These are phyloP conservation scores for Fonsecaea multimorphosa DNA, from an alignment of 2,329 filamentous ascomycete species.

Conservation along the genomic window DNA sequence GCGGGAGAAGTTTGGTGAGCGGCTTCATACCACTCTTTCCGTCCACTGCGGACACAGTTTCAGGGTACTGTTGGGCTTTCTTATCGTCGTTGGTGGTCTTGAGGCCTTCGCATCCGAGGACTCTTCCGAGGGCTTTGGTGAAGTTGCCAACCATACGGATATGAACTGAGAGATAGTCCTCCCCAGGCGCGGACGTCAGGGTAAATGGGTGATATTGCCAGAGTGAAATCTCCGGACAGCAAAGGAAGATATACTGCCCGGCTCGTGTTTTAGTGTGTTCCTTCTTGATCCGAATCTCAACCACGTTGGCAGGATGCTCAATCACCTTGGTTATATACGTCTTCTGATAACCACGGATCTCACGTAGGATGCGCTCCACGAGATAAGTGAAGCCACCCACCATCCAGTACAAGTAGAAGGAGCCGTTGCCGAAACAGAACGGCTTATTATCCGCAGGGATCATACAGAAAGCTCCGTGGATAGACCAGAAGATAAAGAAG, in stretches of 20 bases:
- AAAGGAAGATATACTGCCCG: conserved; percentile 84
- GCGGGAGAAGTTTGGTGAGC: conserved; percentile 67
- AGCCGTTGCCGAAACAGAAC: conserved; percentile 76
- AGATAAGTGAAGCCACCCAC: conserved; percentile 81
- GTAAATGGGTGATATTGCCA: conserved; percentile 93
- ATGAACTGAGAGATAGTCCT: conserved; percentile 88
- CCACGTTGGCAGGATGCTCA: conserved; percentile 85
- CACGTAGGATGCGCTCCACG: conserved; percentile 75
- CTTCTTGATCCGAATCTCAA: conserved; percentile 92
- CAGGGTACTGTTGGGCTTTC: not conserved
- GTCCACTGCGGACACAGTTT: conserved; percentile 47
- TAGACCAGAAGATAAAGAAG: conserved; percentile 88
- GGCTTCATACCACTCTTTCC: conserved; percentile 47
- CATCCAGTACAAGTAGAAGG: conserved; percentile 91
- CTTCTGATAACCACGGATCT: conserved; percentile 79
- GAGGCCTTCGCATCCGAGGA: conserved; percentile 70
- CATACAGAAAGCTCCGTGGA: conserved; percentile 89
- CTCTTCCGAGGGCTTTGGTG: conserved; percentile 70
- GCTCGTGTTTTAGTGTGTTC: conserved; percentile 75
- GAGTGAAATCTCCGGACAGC: conserved; percentile 81
- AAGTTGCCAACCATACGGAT: conserved; percentile 82
- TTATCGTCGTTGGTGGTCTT: not conserved
- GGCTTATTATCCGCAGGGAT: conserved; percentile 82
- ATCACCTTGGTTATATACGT: conserved; percentile 89
- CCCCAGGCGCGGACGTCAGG: conserved; percentile 82